Percentiles rank a stretch among this genome's conserved stretches.
phyloP scores from a whole-genome alignment of 768 basidiomycete genomes.

The Suillus lakei region DNA sequence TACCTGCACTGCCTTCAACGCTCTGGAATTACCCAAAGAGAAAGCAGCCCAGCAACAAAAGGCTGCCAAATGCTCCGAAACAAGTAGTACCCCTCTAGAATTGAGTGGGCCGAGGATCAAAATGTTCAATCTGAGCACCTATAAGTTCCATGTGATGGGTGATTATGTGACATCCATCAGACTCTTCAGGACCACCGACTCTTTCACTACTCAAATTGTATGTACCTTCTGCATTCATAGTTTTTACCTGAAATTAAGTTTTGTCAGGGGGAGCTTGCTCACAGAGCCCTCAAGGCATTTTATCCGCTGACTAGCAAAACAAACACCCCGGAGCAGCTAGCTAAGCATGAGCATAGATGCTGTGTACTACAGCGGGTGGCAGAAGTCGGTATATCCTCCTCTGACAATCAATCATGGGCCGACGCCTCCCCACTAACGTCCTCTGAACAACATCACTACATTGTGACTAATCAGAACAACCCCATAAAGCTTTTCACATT shows the following conservation, averaged over 20 bases:
- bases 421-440: no score
- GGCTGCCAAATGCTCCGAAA: slow-evolving; percentile 1
- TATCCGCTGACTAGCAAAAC: not conserved
- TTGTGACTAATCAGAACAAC: no score
- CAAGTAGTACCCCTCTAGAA: not conserved
- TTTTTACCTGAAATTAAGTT: not conserved
- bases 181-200: slow-evolving; percentile 38
- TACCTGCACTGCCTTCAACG: slow-evolving; percentile 28
- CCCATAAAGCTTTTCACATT: no score
- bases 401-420: not conserved
- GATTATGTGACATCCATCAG: slow-evolving; percentile 19
- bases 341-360: not conserved
- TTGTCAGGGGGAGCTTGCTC: not conserved
- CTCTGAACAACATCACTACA: no score
- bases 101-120: not conserved
- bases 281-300: not conserved
- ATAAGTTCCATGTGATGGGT: slow-evolving; percentile 18
- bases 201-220: slow-evolving; percentile 41
- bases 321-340: no score
- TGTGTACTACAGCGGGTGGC: not conserved
- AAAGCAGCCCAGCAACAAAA: slow-evolving; percentile 24
- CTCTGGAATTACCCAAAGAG: slow-evolving; percentile 36
- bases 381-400: not conserved
- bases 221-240: not conserved
- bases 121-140: slow-evolving; percentile 15